Base-by-base conservation (phyloP, 768 basidiomycete genomes). In the Clavaria fumosa region DNA sequence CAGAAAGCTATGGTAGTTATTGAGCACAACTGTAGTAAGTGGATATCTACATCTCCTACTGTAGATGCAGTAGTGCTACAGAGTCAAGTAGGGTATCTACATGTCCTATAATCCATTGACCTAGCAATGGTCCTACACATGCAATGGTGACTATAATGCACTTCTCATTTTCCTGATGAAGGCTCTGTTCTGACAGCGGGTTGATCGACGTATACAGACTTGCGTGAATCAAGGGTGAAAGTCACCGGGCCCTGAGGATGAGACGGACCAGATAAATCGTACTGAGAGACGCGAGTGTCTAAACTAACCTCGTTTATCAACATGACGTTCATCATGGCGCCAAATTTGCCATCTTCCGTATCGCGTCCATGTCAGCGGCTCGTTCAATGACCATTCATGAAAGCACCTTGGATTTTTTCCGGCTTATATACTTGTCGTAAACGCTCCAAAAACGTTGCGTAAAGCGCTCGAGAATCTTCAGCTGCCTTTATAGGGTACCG, bases 251-350 rank as follows among this genome's bases (percentile, higher is more conserved):
- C 85, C 81, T 86, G 45, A 31, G 43, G 12, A 17, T 14, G 22
- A 30, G 26, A 23, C 19, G 34, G 41, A 30, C 30, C 23, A 42
- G 31, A 58, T 66, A 35, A 69, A 61, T 15, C 66, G 71, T 31
- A 71, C 59, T 22, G 39, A 39, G 35, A 31, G 19, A 38, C 23
- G 23, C 38, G 34, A 28, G 21, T 34, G 40, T 34, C 17, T 36
- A 32, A 27, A 48, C 63, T 27, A 54, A 84, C 88, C 62, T 96
- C 90, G 53, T 96, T 96, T 15, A 70, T 78, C 39, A 93, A 57
- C 43, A 64, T 72, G 37, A 96, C 85, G 40, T 76, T 70, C 90
- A 96, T 96, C 90, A 93, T 93, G 4, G 89, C 90, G 22, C 89
- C 89, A 52, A 96, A 95, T 46, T 63, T 67, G n/a, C 90, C 90